Percentiles rank a stretch among this genome's conserved stretches.
Conservation (phyloP, 192 early-diverging fungal species). For the Entomortierella beljakovae region DNA sequence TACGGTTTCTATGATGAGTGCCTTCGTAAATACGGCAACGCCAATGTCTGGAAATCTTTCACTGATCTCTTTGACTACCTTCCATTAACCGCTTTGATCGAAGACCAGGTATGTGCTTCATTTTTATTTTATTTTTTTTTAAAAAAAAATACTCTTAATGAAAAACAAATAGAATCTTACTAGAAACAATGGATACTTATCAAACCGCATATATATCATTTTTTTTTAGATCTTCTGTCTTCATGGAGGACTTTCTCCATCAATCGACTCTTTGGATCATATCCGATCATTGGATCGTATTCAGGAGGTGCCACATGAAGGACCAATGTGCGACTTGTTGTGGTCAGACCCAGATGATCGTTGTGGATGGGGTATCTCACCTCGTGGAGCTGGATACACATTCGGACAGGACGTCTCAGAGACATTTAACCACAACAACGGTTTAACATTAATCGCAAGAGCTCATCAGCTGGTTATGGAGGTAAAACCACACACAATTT, state of each 20-base stretch:
- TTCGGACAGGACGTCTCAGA: slow-evolving; percentile 91
- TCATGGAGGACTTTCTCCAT: slow-evolving; percentile 96
- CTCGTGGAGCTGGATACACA: slow-evolving; percentile 89
- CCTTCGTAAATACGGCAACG: slow-evolving; percentile 97
- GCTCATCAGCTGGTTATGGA: slow-evolving; percentile 95
- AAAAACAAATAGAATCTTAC: background rate
- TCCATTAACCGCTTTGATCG: slow-evolving; percentile 95
- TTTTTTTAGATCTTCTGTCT: slow-evolving; percentile 90
- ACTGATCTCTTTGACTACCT: slow-evolving; percentile 99
- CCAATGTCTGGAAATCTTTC: slow-evolving; percentile 98
- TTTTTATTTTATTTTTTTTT: background rate
- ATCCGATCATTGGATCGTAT: slow-evolving; percentile 95
- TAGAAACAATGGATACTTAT: background rate
- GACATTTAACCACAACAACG: slow-evolving; percentile 95
- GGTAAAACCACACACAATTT: slow-evolving; percentile 41
- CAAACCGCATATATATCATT: too few relatives aligned
- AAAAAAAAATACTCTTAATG: too few relatives aligned
- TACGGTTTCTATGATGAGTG: slow-evolving; percentile 99
- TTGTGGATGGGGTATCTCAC: slow-evolving; percentile 89
- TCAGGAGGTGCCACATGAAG: slow-evolving; percentile 91
- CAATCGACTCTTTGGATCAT: slow-evolving; percentile 96
- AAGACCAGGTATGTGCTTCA: slow-evolving; percentile 75
- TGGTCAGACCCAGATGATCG: slow-evolving; percentile 93
- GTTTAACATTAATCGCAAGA: slow-evolving; percentile 94
- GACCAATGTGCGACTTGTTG: slow-evolving; percentile 88